Evolutionary conservation across 2,329 filamentous ascomycete genomes (phyloP).

Genomic region (Exophiala lecanii-corni): DNA sequence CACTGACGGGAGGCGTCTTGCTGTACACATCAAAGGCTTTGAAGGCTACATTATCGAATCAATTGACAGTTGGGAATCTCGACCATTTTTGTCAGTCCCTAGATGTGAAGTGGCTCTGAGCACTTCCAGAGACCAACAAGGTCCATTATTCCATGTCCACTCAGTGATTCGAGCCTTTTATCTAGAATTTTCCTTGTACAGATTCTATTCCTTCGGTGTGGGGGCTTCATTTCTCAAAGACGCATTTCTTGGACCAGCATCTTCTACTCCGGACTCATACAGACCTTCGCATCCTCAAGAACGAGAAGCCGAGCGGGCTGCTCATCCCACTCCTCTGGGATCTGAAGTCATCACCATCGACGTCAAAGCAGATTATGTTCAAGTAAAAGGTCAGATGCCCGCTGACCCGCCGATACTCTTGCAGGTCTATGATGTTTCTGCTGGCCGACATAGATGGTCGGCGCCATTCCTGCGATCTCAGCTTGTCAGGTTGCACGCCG

Average conservation of each 20-base stretch:
- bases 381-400: constrained; percentile 85
- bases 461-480: constrained; percentile 74
- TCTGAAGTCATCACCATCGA: constrained; percentile 75
- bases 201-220: constrained; percentile 84
- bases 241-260: constrained; percentile 50
- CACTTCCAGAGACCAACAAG: constrained; percentile 79
- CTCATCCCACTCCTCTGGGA: constrained; percentile 26
- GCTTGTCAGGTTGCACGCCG: constrained; percentile 78
- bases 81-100: constrained; percentile 81
- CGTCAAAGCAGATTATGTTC: constrained; percentile 73
- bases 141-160: constrained; percentile 82
- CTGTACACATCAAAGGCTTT: constrained; percentile 74
- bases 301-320: constrained; percentile 10
- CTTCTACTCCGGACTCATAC: constrained; percentile 9
- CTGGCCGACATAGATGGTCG: constrained; percentile 81
- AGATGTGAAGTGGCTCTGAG: constrained; percentile 82
- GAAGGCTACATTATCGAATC: constrained; percentile 90
- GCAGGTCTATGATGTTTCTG: constrained; percentile 76
- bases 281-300: background rate
- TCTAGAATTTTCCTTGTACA: constrained; percentile 86
- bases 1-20: constrained; percentile 71
- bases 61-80: constrained; percentile 73
- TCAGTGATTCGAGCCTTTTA: constrained; percentile 73
- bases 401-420: constrained; percentile 87
- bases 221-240: constrained; percentile 70